Base-by-base conservation (phyloP, 148 eudicot genomes). In the Chenopodium suecicum region DNA sequence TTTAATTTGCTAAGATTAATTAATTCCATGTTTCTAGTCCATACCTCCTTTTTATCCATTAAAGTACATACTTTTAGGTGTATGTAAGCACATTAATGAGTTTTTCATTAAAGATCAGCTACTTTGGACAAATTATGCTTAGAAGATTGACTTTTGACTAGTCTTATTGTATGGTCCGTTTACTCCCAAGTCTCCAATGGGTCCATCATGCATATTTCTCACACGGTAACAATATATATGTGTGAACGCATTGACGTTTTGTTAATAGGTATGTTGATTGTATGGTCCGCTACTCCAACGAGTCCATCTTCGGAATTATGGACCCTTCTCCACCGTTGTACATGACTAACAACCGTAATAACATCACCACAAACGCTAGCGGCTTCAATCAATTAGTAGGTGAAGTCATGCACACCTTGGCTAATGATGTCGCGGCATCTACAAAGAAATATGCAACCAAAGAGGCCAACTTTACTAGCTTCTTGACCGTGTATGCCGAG, bases 231-330 rank as follows among this genome's bases (percentile, higher is more conserved):
- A 50, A 50, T 0, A 10, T 14, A 50, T 2, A 10, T 14, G 1
- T 56, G 62, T 56, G 62, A 56, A 56, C 19, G 62, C 1, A 56
- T 56, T 56, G 62, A 56, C 16, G 4, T 2, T 56, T 56, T 56
- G 1, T 0, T 13, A 56, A 63, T 56, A 77, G 81, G 81, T 78
- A 67, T 52, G 48, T 25, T 31, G 81, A 78, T 23, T 78, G 81
- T 64, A 78, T 78, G 81, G 73, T 78, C 22, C 81, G 74, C 12
- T 78, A 78, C 74, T 78, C 81, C 5, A 78, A 78, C 11, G 27
- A 78, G 47, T 52, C 81, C 62, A 78, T 68, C 52, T 67, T 47
- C 74, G 17, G 74, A 47, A 56, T 48, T 22, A 19, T 37, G 34
- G 48, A 41, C 47, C 3, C 0, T 10, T 77, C 79, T 37, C 32